Percentiles rank a stretch among this genome's conserved stretches.
Conservation (phyloP, 2,329 filamentous ascomycete species). For the Nakataea oryzae region DNA sequence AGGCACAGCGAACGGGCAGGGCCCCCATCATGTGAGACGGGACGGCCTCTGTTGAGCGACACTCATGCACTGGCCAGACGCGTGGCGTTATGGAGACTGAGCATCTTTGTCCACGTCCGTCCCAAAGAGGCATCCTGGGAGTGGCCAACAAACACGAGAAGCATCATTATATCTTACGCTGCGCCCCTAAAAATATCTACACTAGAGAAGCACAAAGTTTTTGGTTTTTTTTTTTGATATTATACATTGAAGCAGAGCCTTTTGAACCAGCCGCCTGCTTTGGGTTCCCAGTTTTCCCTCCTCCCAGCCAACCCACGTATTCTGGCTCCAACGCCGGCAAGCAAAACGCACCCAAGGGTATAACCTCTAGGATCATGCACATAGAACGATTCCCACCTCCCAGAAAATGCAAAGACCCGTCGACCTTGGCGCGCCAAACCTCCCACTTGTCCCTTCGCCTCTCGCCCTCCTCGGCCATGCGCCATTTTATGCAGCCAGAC, state of each 20-base stretch:
- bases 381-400: background rate
- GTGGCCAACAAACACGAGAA: background rate
- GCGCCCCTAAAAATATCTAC: background rate
- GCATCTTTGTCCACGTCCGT: background rate
- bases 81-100: too few species aligned
- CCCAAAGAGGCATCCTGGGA: too few species aligned
- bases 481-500: background rate
- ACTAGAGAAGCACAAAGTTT: background rate
- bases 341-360: slow-evolving; percentile 2
- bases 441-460: background rate
- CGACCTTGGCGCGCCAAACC: background rate
- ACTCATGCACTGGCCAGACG: background rate
- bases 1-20: background rate
- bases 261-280: background rate
- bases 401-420: background rate
- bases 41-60: background rate
- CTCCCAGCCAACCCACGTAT: background rate
- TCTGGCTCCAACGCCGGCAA: background rate
- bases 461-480: background rate
- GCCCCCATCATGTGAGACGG: background rate
- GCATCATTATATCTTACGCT: background rate
- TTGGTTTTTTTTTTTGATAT: background rate
- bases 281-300: background rate
- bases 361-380: slow-evolving; percentile 3
- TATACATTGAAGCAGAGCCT: background rate